Base-by-base conservation (phyloP, 1,284 basidiomycete genomes). In the Somion occarium region DNA sequence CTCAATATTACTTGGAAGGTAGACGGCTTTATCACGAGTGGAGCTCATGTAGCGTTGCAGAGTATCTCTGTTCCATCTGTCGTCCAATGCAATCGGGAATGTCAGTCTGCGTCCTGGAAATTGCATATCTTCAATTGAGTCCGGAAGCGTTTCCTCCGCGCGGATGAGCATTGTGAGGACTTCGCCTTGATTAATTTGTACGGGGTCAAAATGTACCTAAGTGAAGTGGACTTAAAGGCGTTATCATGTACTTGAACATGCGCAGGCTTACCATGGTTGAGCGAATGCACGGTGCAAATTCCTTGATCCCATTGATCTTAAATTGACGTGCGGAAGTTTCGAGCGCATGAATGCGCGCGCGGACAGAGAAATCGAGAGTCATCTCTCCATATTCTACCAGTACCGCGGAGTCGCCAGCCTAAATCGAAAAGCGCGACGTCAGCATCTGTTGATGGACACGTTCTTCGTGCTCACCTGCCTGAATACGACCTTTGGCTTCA, bases 1-100 rank as follows among this genome's bases (percentile, higher is more conserved):
- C 41, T 83, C 77, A 39, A 83, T 65, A 58, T 88, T 88, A 62
- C 79, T 82, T 0, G 84, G 85, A 0, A 89, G 67, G 61, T 88
- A 88, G 1, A 79, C 79, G 0, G 85, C 84, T 48, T 75, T 76
- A 48, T 75, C 69, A 12, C 85, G 68, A 0, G 71, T 75, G 0
- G 76, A 76, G 3, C 65, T 67, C 75, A 80, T 80, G 62, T 86
- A 87, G 48, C 73, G 70, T 30, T 74, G 61, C 22, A 86, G 67
- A 3, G 84, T 81, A 9, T 79, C 78, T 12, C 68, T 69, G 47
- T 68, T 76, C 75, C 82, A 80, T 9, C 69, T 71, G 57, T 88
- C 85, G 54, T 86, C 79, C 3, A 86, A 73, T 0, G 76, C 79
- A 23, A 86, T 76, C 0, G 85, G 85, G 52, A 88, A 78, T 3